Conservation (phyloP, 78 protist genomes). For the Protostelium mycophagum region DNA sequence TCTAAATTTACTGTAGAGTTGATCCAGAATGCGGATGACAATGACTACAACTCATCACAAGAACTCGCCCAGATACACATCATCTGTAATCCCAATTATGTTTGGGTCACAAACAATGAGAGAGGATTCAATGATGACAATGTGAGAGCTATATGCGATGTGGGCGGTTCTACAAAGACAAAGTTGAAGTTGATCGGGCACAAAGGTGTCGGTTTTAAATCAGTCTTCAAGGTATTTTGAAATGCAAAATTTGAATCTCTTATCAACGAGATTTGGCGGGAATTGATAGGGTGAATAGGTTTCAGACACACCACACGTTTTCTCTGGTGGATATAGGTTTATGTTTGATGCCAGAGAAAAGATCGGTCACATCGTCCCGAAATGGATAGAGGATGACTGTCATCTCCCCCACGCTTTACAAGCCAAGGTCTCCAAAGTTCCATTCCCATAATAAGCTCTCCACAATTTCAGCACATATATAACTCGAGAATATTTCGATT, state of each 20-base stretch:
- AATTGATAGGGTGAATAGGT: neutral
- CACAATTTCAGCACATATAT: too few relatives aligned
- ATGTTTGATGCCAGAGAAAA: neutral
- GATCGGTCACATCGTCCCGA: neutral
- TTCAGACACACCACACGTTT: neutral
- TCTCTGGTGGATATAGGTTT: neutral
- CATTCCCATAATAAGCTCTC: too few relatives aligned
- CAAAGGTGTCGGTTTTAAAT: neutral
- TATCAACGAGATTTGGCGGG: neutral
- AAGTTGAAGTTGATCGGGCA: neutral
- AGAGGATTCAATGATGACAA: neutral
- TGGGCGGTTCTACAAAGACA: neutral
- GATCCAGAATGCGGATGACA: neutral
- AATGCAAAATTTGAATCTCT: too few relatives aligned
- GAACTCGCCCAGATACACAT: neutral
- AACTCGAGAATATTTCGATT: neutral
- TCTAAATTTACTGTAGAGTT: neutral
- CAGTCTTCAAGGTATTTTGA: neutral
- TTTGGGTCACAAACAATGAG: neutral
- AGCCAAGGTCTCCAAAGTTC: too few relatives aligned
- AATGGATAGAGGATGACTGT: neutral
- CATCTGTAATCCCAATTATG: neutral
- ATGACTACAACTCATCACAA: neutral
- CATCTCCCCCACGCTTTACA: neutral
- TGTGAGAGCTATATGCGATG: neutral